A percentile compares a stretch with the other conserved stretches of the same genome.
These are phyloP conservation scores for Sugiyamaella japonica DNA, from an alignment of 1,139 yeast species.

Conservation along the genomic window DNA sequence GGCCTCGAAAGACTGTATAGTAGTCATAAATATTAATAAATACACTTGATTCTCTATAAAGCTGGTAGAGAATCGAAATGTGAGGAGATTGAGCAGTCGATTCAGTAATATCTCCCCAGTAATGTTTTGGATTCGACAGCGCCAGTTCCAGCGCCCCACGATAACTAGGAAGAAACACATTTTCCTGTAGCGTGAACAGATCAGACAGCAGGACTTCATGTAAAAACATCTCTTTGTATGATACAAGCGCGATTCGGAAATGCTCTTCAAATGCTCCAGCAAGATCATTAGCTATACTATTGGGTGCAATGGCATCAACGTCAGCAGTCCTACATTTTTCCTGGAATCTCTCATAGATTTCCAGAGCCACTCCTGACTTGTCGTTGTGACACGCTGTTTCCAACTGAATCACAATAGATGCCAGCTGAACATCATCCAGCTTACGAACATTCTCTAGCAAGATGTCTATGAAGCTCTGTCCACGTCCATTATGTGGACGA, in stretches of 20 bases:
- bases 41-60: conserved; percentile 80
- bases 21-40: conserved; percentile 75
- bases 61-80: conserved; percentile 60
- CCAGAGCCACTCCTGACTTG: conserved; percentile 8
- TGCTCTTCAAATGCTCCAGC: conserved; percentile 8
- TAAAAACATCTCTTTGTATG: conserved; percentile 25
- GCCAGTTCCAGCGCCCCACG: conserved; percentile 43
- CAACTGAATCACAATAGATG: background rate
- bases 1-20: conserved; percentile 65
- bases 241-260: background rate
- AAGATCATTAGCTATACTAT: conserved; percentile 1
- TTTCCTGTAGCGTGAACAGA: conserved; percentile 31
- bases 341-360: conserved; percentile 7
- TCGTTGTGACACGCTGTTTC: conserved; percentile 2
- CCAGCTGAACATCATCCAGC: background rate
- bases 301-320: background rate
- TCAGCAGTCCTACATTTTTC: conserved; percentile 6
- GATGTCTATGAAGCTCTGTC: background rate
- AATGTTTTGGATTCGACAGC: conserved; percentile 41
- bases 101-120: conserved; percentile 30
- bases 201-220: conserved; percentile 35
- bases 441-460: conserved; percentile 10
- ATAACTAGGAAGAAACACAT: conserved; percentile 44
- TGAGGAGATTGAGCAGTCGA: conserved; percentile 41
- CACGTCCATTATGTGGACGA: conserved; percentile 3